Evolutionary conservation across 2,329 filamentous ascomycete genomes (phyloP).

Genomic region (Ceratocystis destructans): DNA sequence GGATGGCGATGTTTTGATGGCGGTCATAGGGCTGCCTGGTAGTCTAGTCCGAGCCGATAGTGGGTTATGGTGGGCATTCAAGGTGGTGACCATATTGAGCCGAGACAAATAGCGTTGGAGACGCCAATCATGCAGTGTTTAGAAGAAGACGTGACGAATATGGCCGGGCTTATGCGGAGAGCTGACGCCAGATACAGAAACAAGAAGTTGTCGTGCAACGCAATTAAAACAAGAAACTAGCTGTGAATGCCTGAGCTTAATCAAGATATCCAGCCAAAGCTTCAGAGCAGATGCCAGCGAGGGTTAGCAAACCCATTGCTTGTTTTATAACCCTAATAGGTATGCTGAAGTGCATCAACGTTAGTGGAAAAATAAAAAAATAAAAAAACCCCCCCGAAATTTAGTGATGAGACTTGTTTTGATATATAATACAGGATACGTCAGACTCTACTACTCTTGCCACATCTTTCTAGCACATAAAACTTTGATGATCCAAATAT

Average conservation of each 20-base stretch:
- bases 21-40: background rate
- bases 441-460: background rate
- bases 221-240: background rate
- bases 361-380: background rate
- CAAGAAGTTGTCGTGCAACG: background rate
- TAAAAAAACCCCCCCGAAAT: too few relatives aligned
- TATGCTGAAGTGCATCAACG: background rate
- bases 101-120: background rate
- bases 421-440: conserved; percentile 7
- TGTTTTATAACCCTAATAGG: background rate
- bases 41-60: conserved; percentile 1
- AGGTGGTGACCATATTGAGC: background rate
- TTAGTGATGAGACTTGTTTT: background rate
- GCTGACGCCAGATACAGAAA: background rate
- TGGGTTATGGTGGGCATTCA: conserved; percentile 3
- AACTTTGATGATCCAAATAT: background rate
- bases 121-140: background rate
- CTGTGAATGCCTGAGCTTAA: background rate
- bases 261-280: background rate
- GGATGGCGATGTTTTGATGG: conserved; percentile 13
- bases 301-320: background rate
- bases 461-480: conserved; percentile 5
- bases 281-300: background rate
- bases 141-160: background rate
- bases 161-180: background rate